phyloP scores from a whole-genome alignment of 2,329 filamentous ascomycete species.

The Colletotrichum brevisporum region DNA sequence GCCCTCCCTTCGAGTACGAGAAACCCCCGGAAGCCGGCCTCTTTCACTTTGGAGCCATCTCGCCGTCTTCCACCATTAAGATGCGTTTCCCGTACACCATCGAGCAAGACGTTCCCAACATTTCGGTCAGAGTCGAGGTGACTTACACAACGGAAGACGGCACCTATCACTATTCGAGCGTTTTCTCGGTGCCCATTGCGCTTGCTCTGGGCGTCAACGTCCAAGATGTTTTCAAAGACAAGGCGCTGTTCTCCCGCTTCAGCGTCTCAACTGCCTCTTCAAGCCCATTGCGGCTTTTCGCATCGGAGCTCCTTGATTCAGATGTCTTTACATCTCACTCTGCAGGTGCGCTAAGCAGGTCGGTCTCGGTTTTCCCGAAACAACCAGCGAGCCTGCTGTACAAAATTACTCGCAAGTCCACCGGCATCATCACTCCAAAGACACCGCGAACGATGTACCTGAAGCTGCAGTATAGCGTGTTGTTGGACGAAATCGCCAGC shows the following conservation, averaged over 20 bases:
- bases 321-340: slow-evolving; percentile 77
- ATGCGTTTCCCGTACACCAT: slow-evolving; percentile 86
- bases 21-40: slow-evolving; percentile 68
- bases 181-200: slow-evolving; percentile 76
- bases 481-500: slow-evolving; percentile 79
- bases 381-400: slow-evolving; percentile 88
- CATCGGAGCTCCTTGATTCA: slow-evolving; percentile 79
- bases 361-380: slow-evolving; percentile 79
- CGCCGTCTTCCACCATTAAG: slow-evolving; percentile 61
- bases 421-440: slow-evolving; percentile 49
- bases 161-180: slow-evolving; percentile 74
- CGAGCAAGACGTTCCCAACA: slow-evolving; percentile 80
- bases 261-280: slow-evolving; percentile 86
- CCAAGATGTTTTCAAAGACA: slow-evolving; percentile 92
- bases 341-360: slow-evolving; percentile 65
- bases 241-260: slow-evolving; percentile 87
- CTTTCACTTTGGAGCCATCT: slow-evolving; percentile 65
- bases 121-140: slow-evolving; percentile 83
- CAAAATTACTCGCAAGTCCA: slow-evolving; percentile 74
- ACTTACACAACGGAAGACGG: slow-evolving; percentile 78
- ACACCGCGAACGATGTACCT: slow-evolving; percentile 71
- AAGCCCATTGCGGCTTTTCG: slow-evolving; percentile 81
- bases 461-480: slow-evolving; percentile 80
- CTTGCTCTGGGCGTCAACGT: slow-evolving; percentile 95
- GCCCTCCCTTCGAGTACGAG: slow-evolving; percentile 57